These are phyloP conservation scores for Rhynchospora tenuis DNA, from an alignment of 176 grass and related monocot genomes.

Conservation along the genomic window DNA sequence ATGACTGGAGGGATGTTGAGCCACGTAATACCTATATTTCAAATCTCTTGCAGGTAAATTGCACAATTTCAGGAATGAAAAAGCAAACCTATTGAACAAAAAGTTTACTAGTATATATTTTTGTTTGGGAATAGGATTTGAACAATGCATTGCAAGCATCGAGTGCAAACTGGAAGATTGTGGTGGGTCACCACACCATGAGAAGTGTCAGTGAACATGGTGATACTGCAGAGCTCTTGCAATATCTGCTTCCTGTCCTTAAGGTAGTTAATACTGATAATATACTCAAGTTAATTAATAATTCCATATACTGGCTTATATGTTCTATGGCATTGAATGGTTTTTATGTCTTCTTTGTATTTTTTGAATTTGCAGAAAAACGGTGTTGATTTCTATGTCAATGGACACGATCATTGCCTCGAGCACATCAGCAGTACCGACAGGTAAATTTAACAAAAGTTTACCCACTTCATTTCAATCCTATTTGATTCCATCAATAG, in stretches of 20 bases:
- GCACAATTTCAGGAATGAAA: neutral
- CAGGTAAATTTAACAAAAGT: constrained; percentile 36
- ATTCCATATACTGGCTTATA: neutral
- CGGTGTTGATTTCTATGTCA: constrained; percentile 54
- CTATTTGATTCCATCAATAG: neutral
- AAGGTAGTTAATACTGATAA: constrained; percentile 19
- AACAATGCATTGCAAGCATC: constrained; percentile 35
- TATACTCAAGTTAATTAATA: neutral
- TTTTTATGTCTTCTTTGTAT: neutral
- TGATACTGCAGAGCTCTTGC: constrained; percentile 47
- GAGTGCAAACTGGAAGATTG: constrained; percentile 56
- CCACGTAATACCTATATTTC: constrained; percentile 42
- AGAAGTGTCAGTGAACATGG: constrained; percentile 53
- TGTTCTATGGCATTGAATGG: neutral
- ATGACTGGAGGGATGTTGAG: constrained; percentile 66
- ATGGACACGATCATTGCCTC: constrained; percentile 74
- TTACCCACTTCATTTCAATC: too few species aligned
- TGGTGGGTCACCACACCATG: constrained; percentile 64
- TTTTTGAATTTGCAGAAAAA: constrained; percentile 29
- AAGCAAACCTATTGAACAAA: neutral
- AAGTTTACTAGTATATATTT: neutral
- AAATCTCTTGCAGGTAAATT: constrained; percentile 37
- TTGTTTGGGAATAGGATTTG: constrained; percentile 28
- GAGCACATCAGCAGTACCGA: constrained; percentile 71
- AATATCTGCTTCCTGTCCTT: constrained; percentile 50